These are phyloP conservation scores for Seiridium unicorne DNA, from an alignment of 2,329 filamentous ascomycete genomes.

Conservation along the genomic window DNA sequence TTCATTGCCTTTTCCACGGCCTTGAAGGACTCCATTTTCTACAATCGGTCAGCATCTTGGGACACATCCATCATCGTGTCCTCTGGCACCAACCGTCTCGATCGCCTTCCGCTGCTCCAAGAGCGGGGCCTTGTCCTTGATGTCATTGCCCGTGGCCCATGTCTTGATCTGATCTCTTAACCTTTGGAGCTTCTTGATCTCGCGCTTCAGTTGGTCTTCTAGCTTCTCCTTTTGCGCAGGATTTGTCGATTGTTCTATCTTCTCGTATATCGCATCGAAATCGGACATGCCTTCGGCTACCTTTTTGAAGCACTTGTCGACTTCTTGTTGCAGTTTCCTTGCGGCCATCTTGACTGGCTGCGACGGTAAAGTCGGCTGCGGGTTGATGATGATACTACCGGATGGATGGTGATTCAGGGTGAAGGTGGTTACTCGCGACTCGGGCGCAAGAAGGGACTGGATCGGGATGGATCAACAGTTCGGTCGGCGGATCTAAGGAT, in stretches of 20 bases:
- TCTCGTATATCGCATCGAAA: slow-evolving; percentile 95
- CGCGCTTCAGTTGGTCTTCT: slow-evolving; percentile 95
- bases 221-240: slow-evolving; percentile 96
- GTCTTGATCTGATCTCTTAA: slow-evolving; percentile 99
- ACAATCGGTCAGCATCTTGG: slow-evolving; percentile 19
- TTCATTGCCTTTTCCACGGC: slow-evolving; percentile 99
- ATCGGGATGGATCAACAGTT: neutral
- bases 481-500: neutral
- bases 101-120: slow-evolving; percentile 94
- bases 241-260: slow-evolving; percentile 91
- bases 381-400: neutral
- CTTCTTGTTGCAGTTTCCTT: slow-evolving; percentile 95
- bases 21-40: slow-evolving; percentile 99
- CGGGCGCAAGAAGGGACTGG: neutral
- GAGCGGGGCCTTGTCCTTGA: slow-evolving; percentile 97
- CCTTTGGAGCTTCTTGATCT: slow-evolving; percentile 99
- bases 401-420: neutral
- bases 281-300: slow-evolving; percentile 88
- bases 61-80: neutral
- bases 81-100: slow-evolving; percentile 72
- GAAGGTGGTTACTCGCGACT: neutral
- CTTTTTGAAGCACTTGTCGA: slow-evolving; percentile 99
- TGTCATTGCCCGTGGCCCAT: slow-evolving; percentile 97
- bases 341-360: slow-evolving; percentile 70
- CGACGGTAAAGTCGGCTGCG: neutral